Evolutionary conservation across 208 protist genomes (phyloP).

Genomic region (Cochliopodium minus): DNA sequence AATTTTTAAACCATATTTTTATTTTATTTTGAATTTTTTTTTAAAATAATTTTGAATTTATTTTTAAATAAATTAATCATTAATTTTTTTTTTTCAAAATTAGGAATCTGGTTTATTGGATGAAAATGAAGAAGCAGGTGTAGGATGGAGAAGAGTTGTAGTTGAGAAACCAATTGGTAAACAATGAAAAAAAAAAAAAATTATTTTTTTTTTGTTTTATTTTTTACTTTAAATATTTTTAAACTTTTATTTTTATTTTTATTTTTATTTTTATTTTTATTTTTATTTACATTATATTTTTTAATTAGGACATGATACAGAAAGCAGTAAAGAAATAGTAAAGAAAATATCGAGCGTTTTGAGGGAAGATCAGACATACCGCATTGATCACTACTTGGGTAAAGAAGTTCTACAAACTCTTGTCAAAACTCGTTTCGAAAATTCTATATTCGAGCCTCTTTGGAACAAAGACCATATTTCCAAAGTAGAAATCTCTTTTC

Average conservation of each 20-base stretch:
- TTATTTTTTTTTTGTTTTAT: no score
- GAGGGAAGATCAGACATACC: conserved; percentile 60
- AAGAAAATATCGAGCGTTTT: conserved; percentile 44
- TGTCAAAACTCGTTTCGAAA: conserved; percentile 64
- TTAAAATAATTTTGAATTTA: no score
- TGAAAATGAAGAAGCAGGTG: no score
- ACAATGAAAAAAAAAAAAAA: no score
- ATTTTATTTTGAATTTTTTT: no score
- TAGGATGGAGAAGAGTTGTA: no score
- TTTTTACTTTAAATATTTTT: no score
- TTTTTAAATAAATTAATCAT: no score
- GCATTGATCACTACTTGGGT: conserved; percentile 75
- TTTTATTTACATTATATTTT: conserved; percentile 9
- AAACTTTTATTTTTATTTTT: not conserved
- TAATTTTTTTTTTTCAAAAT: no score
- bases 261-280: conserved; percentile 1
- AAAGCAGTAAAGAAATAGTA: conserved; percentile 48
- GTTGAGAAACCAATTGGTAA: no score
- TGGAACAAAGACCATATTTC: conserved; percentile 65
- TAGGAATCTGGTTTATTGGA: no score
- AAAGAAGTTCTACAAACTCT: conserved; percentile 81
- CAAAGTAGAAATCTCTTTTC: conserved; percentile 66
- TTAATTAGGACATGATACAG: conserved; percentile 58
- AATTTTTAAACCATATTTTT: no score
- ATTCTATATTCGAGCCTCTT: conserved; percentile 57